Evolutionary conservation across 2,329 filamentous ascomycete species (phyloP).

Genomic region (Botryotinia globosa): DNA sequence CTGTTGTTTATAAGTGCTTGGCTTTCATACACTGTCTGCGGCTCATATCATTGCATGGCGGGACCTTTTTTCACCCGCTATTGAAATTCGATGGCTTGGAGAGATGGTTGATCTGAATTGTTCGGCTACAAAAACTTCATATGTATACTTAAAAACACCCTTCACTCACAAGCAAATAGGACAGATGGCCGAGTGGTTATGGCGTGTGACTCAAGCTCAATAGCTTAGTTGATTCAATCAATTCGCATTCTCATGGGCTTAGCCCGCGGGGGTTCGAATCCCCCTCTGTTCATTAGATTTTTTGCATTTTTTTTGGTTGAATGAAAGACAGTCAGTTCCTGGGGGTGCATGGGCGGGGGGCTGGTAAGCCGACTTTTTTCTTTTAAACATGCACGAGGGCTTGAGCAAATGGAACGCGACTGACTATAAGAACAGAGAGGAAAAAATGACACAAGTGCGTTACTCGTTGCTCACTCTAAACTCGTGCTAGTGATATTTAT

Average conservation of each 20-base stretch:
- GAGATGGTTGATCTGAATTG: neutral
- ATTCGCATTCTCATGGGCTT: conserved; percentile 20
- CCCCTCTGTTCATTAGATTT: conserved; percentile 7
- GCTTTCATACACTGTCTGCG: neutral
- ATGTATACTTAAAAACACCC: neutral
- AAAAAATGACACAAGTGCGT: neutral
- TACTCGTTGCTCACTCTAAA: neutral
- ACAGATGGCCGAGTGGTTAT: conserved; percentile 23
- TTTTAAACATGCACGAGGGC: neutral
- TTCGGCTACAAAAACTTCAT: rapidly evolving
- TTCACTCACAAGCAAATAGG: rapidly evolving
- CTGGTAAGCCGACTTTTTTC: neutral
- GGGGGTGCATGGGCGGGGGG: neutral
- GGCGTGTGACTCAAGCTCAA: conserved; percentile 22
- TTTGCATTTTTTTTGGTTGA: neutral
- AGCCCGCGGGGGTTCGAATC: conserved; percentile 22
- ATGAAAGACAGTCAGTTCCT: neutral
- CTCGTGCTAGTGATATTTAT: neutral
- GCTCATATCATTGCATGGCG: neutral
- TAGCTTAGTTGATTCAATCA: conserved; percentile 11
- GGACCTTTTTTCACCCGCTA: neutral
- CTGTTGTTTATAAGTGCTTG: neutral
- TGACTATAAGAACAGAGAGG: neutral
- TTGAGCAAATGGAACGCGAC: neutral
- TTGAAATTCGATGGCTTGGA: neutral